phyloP scores from a whole-genome alignment of 371 early-diverging fungal genomes.

The Mucor lusitanicus region DNA sequence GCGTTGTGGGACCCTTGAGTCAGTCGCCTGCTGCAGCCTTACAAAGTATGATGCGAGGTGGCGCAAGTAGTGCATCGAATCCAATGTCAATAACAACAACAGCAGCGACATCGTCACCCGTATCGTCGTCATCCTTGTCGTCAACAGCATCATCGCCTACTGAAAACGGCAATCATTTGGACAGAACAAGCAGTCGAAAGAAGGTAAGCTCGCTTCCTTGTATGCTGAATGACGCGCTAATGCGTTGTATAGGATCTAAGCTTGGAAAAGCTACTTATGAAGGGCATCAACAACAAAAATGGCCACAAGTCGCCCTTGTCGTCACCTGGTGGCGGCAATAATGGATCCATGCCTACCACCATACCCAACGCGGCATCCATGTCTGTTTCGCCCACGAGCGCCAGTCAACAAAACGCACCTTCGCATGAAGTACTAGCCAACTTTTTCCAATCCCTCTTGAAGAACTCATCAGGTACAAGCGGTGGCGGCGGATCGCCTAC shows the following conservation, averaged over 20 bases:
- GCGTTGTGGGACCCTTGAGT: slow-evolving; percentile 39
- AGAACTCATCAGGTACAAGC: slow-evolving; percentile 28
- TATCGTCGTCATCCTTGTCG: not conserved
- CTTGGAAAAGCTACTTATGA: slow-evolving; percentile 15
- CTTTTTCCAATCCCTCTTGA: slow-evolving; percentile 89
- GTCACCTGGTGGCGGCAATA: slow-evolving; percentile 2
- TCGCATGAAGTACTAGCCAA: slow-evolving; percentile 80
- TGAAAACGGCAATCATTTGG: not conserved
- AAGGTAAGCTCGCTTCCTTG: slow-evolving; percentile 15
- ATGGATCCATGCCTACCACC: slow-evolving; percentile 7
- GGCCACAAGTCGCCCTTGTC: slow-evolving; percentile 6
- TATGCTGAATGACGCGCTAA: not conserved
- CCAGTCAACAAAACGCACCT: slow-evolving; percentile 27
- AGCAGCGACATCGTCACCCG: slow-evolving; percentile 1
- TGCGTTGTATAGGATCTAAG: not conserved
- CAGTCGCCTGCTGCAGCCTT: slow-evolving; percentile 23
- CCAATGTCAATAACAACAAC: not conserved
- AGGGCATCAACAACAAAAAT: slow-evolving; percentile 5
- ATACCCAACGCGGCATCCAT: not conserved
- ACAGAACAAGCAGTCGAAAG: slow-evolving; percentile 2
- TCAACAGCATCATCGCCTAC: not conserved
- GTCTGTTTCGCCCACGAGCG: slow-evolving; percentile 12
- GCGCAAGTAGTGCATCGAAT: slow-evolving; percentile 7
- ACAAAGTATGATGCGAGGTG: slow-evolving; percentile 17
- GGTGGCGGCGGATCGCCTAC: slow-evolving; percentile 30